Evolutionary conservation across 2,329 filamentous ascomycete species (phyloP).

Genomic region (Aspergillus pseudoglaucus): DNA sequence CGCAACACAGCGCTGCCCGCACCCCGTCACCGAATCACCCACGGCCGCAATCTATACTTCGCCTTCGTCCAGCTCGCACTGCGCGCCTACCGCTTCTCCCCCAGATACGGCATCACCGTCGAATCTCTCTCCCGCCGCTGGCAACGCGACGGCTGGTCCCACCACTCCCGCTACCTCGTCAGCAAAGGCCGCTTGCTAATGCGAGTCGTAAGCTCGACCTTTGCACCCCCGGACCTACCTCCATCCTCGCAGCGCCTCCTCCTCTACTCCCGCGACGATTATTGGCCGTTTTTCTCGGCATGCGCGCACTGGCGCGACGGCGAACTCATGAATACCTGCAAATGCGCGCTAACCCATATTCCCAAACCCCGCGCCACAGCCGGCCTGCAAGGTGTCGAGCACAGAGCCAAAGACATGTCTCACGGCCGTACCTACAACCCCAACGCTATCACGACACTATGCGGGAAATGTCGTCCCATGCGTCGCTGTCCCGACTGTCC

Average conservation of each 20-base stretch:
- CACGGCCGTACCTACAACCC: constrained; percentile 22
- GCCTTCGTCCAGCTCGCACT: constrained; percentile 53
- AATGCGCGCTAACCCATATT: constrained; percentile 55
- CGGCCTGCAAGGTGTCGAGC: constrained; percentile 36
- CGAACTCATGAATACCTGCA: constrained; percentile 53
- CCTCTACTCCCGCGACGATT: constrained; percentile 55
- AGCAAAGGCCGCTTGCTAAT: constrained; percentile 51
- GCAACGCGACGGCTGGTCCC: constrained; percentile 50
- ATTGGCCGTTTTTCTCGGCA: constrained; percentile 56
- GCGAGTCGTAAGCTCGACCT: constrained; percentile 50
- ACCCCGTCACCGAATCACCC: constrained; percentile 49
- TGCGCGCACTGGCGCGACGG: constrained; percentile 59
- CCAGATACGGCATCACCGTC: constrained; percentile 42
- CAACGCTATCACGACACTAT: constrained; percentile 45
- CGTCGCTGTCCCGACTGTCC: constrained; percentile 57
- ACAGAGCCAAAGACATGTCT: constrained; percentile 33
- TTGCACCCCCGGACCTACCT: constrained; percentile 48
- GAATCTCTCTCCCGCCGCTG: constrained; percentile 48
- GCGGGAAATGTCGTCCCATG: constrained; percentile 52
- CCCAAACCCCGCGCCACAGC: constrained; percentile 38
- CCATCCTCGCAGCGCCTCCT: constrained; percentile 49
- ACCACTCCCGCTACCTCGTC: constrained; percentile 50
- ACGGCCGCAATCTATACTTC: constrained; percentile 51
- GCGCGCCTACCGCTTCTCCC: constrained; percentile 43
- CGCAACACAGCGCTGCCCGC: constrained; percentile 42